Evolutionary conservation across 768 basidiomycete species (phyloP), one percentile per base, ranked within the genome.

Genomic region (Rhizopogon rudus): DNA sequence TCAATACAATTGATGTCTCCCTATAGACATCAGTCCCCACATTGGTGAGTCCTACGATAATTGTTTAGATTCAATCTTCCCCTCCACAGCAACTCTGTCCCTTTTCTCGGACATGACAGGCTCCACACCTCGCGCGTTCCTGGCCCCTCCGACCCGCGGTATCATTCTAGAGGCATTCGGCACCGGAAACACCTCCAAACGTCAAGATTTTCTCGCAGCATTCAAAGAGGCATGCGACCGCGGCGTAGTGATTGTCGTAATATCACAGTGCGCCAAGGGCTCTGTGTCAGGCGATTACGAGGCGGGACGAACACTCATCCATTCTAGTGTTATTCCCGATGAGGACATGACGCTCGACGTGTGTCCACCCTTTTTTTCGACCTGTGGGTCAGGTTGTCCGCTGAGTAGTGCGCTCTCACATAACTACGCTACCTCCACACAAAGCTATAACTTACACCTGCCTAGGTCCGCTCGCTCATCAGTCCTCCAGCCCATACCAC

Each of bases 321-420:
- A 82, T 44, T 78, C 75, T n/a, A 92, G 93, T 0, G 86, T 95
- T n/a, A 80, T 94, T 12, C 79, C 90, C 0, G 93, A 93, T 6
- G 83, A 82, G 2, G 94, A 96, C 68, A 95, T 96, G 93, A 97
- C 94, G 1, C 91, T 92, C n/a, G 93, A 96, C 81, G 91, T 91
- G 56, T 39, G 71, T 54, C 20, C 29, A 13, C 37, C 8, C 46
- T 48, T 40, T 52, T 8, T 25, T 25, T 25, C 25, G 4, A 25
- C 25, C 25, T 25, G 25, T 25, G 25, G 25, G 25, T 25, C 25
- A 25, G 25, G 25, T 25, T 25, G 25, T 5, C 25, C 20, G 52
- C 45, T 16, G 8, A 16, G 9, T 54, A 95, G 93, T 92, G 91
- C 56, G 94, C 94, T 2, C 80, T 97, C 17, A 80, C 92, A 13